Evolutionary conservation across 2,329 filamentous ascomycete species (phyloP).

Genomic region (Nannizzia gypsea): DNA sequence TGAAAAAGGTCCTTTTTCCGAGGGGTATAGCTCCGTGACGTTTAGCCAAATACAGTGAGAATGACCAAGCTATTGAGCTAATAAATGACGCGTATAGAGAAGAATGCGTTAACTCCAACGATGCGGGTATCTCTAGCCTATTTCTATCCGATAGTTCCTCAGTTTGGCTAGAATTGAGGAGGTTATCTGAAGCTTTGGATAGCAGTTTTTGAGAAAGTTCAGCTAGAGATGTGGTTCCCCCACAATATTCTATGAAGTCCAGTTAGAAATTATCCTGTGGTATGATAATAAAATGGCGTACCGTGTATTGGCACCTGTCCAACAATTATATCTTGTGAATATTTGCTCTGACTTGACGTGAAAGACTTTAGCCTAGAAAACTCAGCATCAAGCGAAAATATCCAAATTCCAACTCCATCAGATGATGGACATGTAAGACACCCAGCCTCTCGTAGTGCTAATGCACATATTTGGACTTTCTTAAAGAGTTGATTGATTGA

Average conservation of each 20-base stretch:
- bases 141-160: conserved; percentile 7
- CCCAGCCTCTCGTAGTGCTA: conserved; percentile 25
- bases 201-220: conserved; percentile 8
- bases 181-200: conserved; percentile 6
- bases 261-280: not conserved
- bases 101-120: conserved; percentile 10
- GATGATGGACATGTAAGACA: conserved; percentile 30
- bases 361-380: conserved; percentile 27
- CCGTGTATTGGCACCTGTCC: conserved; percentile 5
- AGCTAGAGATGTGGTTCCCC: conserved; percentile 6
- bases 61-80: conserved; percentile 27
- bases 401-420: conserved; percentile 29
- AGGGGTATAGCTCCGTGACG: conserved; percentile 29
- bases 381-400: conserved; percentile 29
- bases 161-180: not conserved
- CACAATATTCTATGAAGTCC: conserved; percentile 2
- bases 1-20: conserved; percentile 31
- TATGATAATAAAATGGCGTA: not conserved
- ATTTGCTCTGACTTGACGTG: conserved; percentile 10
- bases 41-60: conserved; percentile 28
- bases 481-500: conserved; percentile 1
- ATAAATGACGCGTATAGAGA: conserved; percentile 32
- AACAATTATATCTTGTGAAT: conserved; percentile 4
- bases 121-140: not conserved
- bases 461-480: conserved; percentile 28